Percentiles rank a stretch among this genome's conserved stretches.
Evolutionary conservation across 208 protist species (phyloP).

Genomic region (Histomonas meleagridis): DNA sequence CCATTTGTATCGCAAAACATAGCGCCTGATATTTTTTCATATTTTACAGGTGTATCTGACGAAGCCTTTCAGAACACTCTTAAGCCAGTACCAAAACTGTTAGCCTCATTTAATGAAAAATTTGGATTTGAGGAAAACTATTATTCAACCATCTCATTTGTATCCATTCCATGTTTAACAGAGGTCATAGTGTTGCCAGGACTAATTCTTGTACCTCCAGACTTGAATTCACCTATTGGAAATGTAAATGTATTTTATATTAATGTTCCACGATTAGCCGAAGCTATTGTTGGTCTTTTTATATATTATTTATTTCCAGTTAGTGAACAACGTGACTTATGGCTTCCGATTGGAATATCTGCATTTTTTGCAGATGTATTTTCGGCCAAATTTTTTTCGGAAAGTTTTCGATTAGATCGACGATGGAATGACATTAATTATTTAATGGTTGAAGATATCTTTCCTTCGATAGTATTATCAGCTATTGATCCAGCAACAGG

Average conservation of each 20-base stretch:
- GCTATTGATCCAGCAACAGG: not conserved
- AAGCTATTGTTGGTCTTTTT: not conserved
- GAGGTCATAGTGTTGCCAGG: not conserved
- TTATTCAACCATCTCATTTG: not conserved
- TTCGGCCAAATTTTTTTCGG: not conserved
- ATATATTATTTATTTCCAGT: not conserved
- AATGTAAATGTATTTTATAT: not conserved
- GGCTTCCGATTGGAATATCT: not conserved
- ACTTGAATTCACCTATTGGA: not conserved
- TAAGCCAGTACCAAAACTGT: not conserved
- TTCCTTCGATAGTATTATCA: not conserved
- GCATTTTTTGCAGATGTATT: not conserved
- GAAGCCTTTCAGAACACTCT: not conserved
- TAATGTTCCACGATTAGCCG: not conserved
- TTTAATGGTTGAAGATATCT: not conserved
- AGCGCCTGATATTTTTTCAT: not conserved
- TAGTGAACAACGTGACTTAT: not conserved
- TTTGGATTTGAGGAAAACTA: not conserved
- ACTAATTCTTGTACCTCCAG: not conserved
- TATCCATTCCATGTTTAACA: not conserved
- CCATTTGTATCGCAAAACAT: not conserved
- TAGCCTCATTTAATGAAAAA: not conserved
- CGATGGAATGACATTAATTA: constrained; percentile 4
- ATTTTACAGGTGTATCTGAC: not conserved
- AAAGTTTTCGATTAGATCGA: not conserved